Evolutionary conservation across 805 yeast genomes (phyloP), one percentile per base, ranked within the genome.

Genomic region (Nakazawaea ishiwadae): DNA sequence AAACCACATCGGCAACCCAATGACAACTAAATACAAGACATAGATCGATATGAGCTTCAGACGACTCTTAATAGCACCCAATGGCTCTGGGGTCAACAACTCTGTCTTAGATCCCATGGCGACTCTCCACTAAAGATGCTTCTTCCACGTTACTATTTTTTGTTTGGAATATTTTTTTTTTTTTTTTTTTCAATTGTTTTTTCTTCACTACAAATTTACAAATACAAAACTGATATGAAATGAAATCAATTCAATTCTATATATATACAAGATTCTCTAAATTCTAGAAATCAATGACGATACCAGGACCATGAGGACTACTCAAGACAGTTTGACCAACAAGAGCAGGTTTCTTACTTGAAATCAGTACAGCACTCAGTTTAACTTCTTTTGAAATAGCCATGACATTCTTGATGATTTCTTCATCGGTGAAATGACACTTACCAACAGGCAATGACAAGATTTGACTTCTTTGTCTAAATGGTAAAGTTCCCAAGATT

Each of bases 241-340:
- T 31, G 18, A 31, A 8, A 7, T 16, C 33, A 31, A 14, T 15
- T 7, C 26, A 10, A 23, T 23, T 7, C 10, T 9, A 16, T 17
- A 15, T 28, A 39, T 32, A 42, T 35, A 26, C 44, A 35, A 21
- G 26, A 18, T 9, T 20, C 28, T 18, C 9, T 17, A 16, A 3
- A 7, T 4, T 11, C 49, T 49, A 62, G 45, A 75, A 66, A 56
- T 76, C 72, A 38, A 89, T 79, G 26, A 83, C 81, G 37, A 87
- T 71, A 27, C 88, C 81, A 1, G 96, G 96, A 17, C 95, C 91
- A 53, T 73, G 75, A 9, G 95, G 83, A 32, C 87, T 75, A 29
- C 80, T 68, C 44, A 89, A 59, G 18, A 71, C 70, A 15, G 93
- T 75, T 51, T 78, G 79, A 21, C 96, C 93, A 42, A 88, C 52